Percentiles rank a stretch among this genome's conserved stretches.
phyloP scores from a whole-genome alignment of 1,284 basidiomycete genomes.

The Apiotrichum sp. region DNA sequence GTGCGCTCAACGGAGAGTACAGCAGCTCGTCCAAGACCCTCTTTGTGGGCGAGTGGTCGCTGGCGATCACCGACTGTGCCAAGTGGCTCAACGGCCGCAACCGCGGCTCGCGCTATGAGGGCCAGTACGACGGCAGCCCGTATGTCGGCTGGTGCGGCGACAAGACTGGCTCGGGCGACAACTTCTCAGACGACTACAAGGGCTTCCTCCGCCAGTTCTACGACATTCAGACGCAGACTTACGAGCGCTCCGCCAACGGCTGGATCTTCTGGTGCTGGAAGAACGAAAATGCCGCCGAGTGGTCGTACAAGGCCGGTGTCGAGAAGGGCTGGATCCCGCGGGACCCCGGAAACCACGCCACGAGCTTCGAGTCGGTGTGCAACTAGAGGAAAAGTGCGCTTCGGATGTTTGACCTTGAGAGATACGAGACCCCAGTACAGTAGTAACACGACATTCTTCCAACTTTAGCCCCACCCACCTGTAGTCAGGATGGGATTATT shows the following conservation, averaged over 20 bases:
- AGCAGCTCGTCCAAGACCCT: conserved; percentile 58
- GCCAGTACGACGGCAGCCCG: conserved; percentile 61
- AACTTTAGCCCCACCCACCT: too few relatives aligned
- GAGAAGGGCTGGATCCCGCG: conserved; percentile 75
- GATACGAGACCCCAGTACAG: too few relatives aligned
- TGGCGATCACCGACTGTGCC: conserved; percentile 76
- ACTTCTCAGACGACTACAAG: conserved; percentile 71
- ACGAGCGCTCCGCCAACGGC: conserved; percentile 43
- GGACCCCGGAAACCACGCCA: conserved; percentile 53
- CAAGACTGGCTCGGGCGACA: conserved; percentile 62
- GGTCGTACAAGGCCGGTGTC: conserved; percentile 57
- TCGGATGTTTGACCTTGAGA: too few relatives aligned
- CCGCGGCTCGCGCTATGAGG: conserved; percentile 72
- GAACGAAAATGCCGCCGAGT: conserved; percentile 59
- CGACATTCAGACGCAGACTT: conserved; percentile 63
- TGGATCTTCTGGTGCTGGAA: conserved; percentile 47
- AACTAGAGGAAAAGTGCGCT: too few relatives aligned
- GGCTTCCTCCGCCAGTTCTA: conserved; percentile 72
- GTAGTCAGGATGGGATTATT: too few relatives aligned
- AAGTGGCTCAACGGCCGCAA: conserved; percentile 68
- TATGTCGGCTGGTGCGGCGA: conserved; percentile 65
- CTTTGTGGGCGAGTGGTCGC: conserved; percentile 73
- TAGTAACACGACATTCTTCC: too few relatives aligned
- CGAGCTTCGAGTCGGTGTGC: not conserved
- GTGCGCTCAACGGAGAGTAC: conserved; percentile 52